phyloP scores from a whole-genome alignment of 148 eudicot genomes.

The Spergularia bocconei region DNA sequence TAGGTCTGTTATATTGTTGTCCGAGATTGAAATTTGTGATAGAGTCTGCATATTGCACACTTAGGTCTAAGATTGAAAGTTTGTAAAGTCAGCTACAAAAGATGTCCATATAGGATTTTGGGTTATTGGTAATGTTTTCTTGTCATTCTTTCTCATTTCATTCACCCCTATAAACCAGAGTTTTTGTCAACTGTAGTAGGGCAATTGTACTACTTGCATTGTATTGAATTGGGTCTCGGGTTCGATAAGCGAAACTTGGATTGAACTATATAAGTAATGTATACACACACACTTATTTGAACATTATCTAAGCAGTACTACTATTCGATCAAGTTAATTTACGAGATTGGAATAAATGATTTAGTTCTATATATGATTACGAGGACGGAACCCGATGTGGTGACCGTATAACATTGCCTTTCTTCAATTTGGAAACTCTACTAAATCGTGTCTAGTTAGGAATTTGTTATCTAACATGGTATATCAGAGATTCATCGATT shows the following conservation, averaged over 20 bases:
- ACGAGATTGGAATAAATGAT: too few species aligned
- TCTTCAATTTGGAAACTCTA: too few species aligned
- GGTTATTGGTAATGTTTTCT: constrained; percentile 5
- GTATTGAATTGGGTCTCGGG: constrained; percentile 7
- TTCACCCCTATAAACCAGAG: constrained; percentile 2
- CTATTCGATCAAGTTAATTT: too few species aligned
- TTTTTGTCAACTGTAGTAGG: constrained; percentile 4
- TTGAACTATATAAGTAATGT: neutral
- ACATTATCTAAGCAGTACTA: too few species aligned
- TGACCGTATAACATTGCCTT: too few species aligned
- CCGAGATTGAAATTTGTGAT: neutral
- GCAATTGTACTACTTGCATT: neutral
- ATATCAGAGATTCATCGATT: too few species aligned
- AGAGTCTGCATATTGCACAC: constrained; percentile 14
- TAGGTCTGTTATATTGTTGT: constrained; percentile 16
- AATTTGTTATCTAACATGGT: too few species aligned
- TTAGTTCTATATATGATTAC: too few species aligned
- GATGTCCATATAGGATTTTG: constrained; percentile 17
- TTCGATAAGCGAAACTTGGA: constrained; percentile 8
- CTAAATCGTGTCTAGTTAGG: too few species aligned
- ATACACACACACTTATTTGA: too few species aligned
- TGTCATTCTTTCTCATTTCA: constrained; percentile 27
- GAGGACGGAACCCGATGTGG: too few species aligned
- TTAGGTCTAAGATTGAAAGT: constrained; percentile 20
- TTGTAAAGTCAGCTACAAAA: constrained; percentile 19